Evolutionary conservation across 805 yeast species (phyloP).

Genomic region (Candida taoyuanica): DNA sequence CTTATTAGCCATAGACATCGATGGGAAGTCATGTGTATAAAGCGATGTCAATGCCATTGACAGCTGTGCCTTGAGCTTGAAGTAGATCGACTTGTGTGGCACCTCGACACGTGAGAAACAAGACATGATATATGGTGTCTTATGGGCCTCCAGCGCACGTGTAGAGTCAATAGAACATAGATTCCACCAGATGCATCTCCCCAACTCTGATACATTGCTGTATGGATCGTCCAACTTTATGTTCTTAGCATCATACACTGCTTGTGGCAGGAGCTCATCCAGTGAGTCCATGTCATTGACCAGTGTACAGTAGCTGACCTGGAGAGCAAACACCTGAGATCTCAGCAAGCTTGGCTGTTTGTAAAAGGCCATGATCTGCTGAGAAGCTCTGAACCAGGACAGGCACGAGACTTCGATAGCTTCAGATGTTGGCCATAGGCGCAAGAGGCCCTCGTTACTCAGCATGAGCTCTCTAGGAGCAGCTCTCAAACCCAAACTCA

Average conservation of each 20-base stretch:
- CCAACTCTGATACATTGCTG: conserved; percentile 1
- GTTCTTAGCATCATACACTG: conserved; percentile 8
- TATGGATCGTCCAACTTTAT: conserved; percentile 6
- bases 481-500: conserved; percentile 9
- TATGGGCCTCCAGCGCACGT: conserved; percentile 9
- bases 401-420: conserved; percentile 1
- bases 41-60: conserved; percentile 3
- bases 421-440: conserved; percentile 6
- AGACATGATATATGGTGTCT: conserved; percentile 9
- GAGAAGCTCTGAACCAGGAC: conserved; percentile 17
- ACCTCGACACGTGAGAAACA: conserved; percentile 9
- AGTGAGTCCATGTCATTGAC: conserved; percentile 4
- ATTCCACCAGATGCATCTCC: conserved; percentile 13
- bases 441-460: conserved; percentile 6
- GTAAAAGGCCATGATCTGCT: conserved; percentile 15
- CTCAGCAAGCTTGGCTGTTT: conserved; percentile 4
- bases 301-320: conserved; percentile 6
- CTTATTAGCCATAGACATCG: conserved; percentile 3
- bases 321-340: conserved; percentile 8
- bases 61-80: conserved; percentile 5
- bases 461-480: conserved; percentile 11
- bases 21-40: conserved; percentile 5
- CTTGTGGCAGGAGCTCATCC: conserved; percentile 8
- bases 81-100: conserved; percentile 6
- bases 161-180: conserved; percentile 11